Conservation (phyloP, 208 protist species). For the Acanthamoeba castellanii region DNA sequence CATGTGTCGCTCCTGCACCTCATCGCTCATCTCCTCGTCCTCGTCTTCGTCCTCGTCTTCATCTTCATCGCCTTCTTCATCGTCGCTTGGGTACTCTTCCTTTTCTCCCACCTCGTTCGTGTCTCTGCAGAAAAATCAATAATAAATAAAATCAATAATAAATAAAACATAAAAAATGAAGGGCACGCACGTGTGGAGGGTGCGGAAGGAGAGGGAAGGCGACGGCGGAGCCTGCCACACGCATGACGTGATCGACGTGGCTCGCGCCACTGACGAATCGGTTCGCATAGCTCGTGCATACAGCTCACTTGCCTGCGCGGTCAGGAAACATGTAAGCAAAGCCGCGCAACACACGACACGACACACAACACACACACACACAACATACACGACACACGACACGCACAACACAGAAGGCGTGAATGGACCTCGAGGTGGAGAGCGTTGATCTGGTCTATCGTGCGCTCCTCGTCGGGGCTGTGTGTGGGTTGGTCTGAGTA, state of each 20-base stretch:
- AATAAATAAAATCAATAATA: no score
- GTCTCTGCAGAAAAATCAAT: not conserved
- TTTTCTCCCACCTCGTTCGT: not conserved
- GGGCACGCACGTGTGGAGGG: not conserved
- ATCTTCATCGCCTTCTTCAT: not conserved
- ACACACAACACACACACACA: not conserved
- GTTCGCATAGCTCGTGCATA: not conserved
- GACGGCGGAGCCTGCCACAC: conserved; percentile 4
- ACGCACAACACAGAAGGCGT: no score
- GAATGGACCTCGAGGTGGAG: not conserved
- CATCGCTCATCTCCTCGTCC: not conserved
- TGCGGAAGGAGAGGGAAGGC: conserved; percentile 9
- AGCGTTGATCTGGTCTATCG: not conserved
- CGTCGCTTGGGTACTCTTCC: not conserved
- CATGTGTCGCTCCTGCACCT: conserved; percentile 52
- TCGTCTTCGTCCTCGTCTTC: not conserved
- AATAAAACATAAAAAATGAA: not conserved
- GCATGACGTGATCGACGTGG: not conserved
- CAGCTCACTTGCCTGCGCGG: not conserved
- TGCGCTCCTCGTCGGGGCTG: not conserved
- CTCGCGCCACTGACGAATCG: not conserved
- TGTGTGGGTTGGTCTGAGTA: not conserved
- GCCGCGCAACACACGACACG: not conserved
- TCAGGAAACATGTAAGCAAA: not conserved
- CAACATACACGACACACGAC: not conserved